Evolutionary conservation across 768 basidiomycete genomes (phyloP), one percentile per base, ranked within the genome.

Genomic region (Amanita fuliginea): DNA sequence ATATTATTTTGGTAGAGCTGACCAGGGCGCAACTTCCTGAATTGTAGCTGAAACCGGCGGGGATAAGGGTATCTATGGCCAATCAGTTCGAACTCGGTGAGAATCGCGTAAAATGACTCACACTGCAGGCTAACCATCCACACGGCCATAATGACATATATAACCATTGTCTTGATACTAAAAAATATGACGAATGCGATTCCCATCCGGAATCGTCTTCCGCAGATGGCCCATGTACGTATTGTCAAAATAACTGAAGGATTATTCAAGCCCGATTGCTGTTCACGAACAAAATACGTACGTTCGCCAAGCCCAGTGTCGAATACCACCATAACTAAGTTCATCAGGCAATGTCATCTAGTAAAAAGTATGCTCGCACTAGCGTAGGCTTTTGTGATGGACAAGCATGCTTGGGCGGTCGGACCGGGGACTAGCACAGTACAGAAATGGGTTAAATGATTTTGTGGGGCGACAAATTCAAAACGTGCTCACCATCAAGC

Each of bases 171-270:
- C 30, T 49, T 49, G 36, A 34, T 28, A 21, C 40, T 4, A 37
- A 49, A 49, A 16, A 40, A 49, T 19, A 39, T 7, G 28, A 33
- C 10, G 28, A 49, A 36, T 14, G 11, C 37, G 13, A 49, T 34
- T 30, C 37, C 47, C 28, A 40, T 26, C 24, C 35, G 21, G 36
- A 18, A 22, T 3, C 35, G 18, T 24, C 39, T 40, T 7, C 47
- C 47, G 3, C 47, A 49, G 16, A 49, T 49, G 4, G 47, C 47
- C 47, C 47, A 49, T 18, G 47, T 49, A 18, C 47, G 36, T 26
- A 49, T 14, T 21, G 47, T 49, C 16, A 49, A 19, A 24, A 49
- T 49, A 13, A 49, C 47, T 49, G 21, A 13, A 9, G 6, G 19
- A 18, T 10, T n/a, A 1, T 37, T n/a, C 5, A 14, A 21, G 24